Evolutionary conservation across 345 rosid species (phyloP), one percentile per base, ranked within the genome.

Genomic region (Boechera retrofracta): DNA sequence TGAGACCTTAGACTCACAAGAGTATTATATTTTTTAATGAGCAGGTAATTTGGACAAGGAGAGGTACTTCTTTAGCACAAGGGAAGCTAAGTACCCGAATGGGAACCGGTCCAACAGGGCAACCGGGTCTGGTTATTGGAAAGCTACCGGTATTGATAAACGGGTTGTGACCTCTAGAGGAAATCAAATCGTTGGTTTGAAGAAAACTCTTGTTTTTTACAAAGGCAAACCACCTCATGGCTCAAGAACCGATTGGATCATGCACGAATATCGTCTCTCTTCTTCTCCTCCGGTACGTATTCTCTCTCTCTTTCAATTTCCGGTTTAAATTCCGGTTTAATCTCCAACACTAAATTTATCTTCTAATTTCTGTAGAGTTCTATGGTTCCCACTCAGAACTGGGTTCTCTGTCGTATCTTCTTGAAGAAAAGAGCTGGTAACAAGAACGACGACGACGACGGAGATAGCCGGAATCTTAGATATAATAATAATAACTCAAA

Each of bases 161-260:
- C 84, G 92, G 69, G 88, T 95, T 49, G 79, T 85, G 47, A 85
- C 86, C 72, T 74, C 87, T 64, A 85, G 85, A 79, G 86, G 90
- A 26, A 82, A 81, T 53, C 89, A 85, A 58, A 77, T 84, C 7
- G 97, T 86, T 67, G 99, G 99, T 31, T 80, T 92, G 87, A 95
- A 95, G 86, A 95, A 95, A 85, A 95, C 99, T 36, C 93, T 95
- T n/a, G 99, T 95, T 54, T 95, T 95, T 57, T 95, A 91, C 71
- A 86, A 87, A 81, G 99, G 99, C 42, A 95, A 92, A 67, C 93
- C 97, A 10, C 97, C 98, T 3, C 86, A 80, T 52, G 99, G 98
- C 10, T 41, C 85, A 0, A 89, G 94, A 77, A 92, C 99, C 55
- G 91, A 95, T 33, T 95, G 99, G 99, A 83, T 95, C 82, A 95